A percentile compares a stretch with the other conserved stretches of the same genome.
Conservation (phyloP, 1,139 yeast genomes). For the Sugiyamaella neomexicana region DNA sequence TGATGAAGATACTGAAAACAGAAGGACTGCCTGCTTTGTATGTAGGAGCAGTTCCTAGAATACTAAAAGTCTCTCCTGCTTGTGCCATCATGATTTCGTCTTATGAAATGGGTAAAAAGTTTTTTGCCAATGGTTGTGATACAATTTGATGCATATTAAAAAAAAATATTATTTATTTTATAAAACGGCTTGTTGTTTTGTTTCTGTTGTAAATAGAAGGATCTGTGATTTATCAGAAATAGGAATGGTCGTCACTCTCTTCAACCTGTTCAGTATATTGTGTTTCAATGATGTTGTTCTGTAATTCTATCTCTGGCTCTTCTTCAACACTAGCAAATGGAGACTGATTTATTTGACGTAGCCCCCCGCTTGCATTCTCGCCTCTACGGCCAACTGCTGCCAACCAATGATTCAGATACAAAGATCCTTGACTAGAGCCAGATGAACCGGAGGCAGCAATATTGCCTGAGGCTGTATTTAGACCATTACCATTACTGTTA, state of each 20-base stretch:
- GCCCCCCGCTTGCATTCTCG: not conserved
- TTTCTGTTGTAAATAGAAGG: not conserved
- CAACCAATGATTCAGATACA: conserved; percentile 11
- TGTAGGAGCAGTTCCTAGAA: conserved; percentile 82
- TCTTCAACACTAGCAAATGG: conserved; percentile 9
- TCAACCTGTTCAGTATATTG: not conserved
- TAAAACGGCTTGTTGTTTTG: not conserved
- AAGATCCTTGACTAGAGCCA: not conserved
- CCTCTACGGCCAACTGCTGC: not conserved
- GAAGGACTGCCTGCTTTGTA: conserved; percentile 82
- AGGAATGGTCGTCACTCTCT: not conserved
- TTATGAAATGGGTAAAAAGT: conserved; percentile 81
- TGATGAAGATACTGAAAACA: conserved; percentile 57
- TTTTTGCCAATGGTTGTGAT: conserved; percentile 40
- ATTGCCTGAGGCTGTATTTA: not conserved
- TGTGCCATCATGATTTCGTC: conserved; percentile 98
- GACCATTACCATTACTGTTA: not conserved
- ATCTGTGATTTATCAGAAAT: not conserved
- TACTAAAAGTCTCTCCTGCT: conserved; percentile 90
- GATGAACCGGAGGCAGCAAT: not conserved
- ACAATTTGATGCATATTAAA: not conserved
- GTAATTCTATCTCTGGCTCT: not conserved
- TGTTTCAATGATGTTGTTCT: not conserved
- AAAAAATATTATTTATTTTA: not conserved
- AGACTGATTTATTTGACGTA: conserved; percentile 2